Conservation (phyloP, 768 basidiomycete genomes). For the Zangia roseola region DNA sequence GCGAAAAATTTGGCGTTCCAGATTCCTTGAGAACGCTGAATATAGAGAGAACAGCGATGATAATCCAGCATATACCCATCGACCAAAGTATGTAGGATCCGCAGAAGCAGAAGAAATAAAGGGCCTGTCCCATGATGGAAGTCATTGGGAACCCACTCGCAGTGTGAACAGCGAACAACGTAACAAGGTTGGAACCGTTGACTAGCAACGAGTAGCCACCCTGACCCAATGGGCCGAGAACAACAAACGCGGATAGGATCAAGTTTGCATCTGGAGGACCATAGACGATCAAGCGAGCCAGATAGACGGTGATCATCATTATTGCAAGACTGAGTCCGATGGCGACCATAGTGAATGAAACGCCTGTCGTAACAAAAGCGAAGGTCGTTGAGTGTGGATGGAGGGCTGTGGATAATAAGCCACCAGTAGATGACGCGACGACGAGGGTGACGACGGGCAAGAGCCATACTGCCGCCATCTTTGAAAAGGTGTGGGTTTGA, state of each 20-base stretch:
- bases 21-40: slow-evolving; percentile 30
- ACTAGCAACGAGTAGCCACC: slow-evolving; percentile 46
- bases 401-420: slow-evolving; percentile 42
- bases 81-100: slow-evolving; percentile 50
- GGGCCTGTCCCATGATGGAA: slow-evolving; percentile 37
- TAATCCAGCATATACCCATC: slow-evolving; percentile 54
- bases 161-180: slow-evolving; percentile 34
- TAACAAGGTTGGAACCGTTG: slow-evolving; percentile 38
- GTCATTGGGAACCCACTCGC: slow-evolving; percentile 32
- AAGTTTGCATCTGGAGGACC: slow-evolving; percentile 40
- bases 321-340: slow-evolving; percentile 48
- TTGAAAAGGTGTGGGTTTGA: slow-evolving; percentile 41
- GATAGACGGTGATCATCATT: slow-evolving; percentile 49
- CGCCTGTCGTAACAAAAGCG: slow-evolving; percentile 42
- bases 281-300: slow-evolving; percentile 42
- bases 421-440: slow-evolving; percentile 53
- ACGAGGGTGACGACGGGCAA: slow-evolving; percentile 52
- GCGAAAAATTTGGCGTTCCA: slow-evolving; percentile 39
- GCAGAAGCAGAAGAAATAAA: slow-evolving; percentile 46
- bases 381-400: slow-evolving; percentile 33
- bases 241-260: slow-evolving; percentile 46
- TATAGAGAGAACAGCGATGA: slow-evolving; percentile 43
- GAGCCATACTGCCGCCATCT: slow-evolving; percentile 47
- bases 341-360: slow-evolving; percentile 43
- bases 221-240: slow-evolving; percentile 54